Base-by-base conservation (phyloP, 2,329 filamentous ascomycete genomes). In the Monilinia vaccinii-corymbosi region DNA sequence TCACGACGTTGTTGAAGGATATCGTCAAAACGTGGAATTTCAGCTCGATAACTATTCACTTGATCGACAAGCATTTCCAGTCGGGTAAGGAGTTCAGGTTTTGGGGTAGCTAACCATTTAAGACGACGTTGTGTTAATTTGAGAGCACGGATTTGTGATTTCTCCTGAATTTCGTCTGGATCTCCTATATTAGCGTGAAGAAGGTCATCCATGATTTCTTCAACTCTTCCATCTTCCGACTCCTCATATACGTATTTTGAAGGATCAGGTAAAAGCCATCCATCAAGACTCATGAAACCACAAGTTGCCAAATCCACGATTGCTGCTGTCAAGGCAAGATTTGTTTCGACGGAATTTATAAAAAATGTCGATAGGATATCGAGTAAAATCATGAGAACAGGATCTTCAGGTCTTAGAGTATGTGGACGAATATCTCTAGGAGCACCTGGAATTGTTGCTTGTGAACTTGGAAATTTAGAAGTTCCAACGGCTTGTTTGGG, bases 261-360 rank as follows among this genome's bases (percentile, higher is more conserved):
- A 4, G 89, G 88, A 57, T 87, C 84, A 18, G 90, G 85, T 7
- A 93, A 77, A 34, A 97, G 77, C 93, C 94, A 99, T n/a, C 89
- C 88, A 69, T 97, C 91, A 14, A 97, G 79, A 23, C 86, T 84
- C 70, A 96, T 87, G 64, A 89, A 88, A 7, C 91, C 88, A 67
- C 94, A 97, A 0, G 89, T 85, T 13, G 89, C 89, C 45, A 99
- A 78, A 65, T 90, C 88, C 32, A 95, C 82, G 47, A 97, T 78
- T 0, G 88, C 82, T 68, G 95, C 89, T 0, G 93, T 97, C 1
- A 97, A 78, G 0, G 88, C 88, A 4, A 99, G 76, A 67, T 99
- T 99, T 3, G 89, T 92, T 67, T 97, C 91, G 3, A 97, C 85
- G 3, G 91, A 87, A 68, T 99, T 99, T 6, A 89, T 81, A 67